Evolutionary conservation across 2,329 filamentous ascomycete species (phyloP), one percentile per base, ranked within the genome.

Genomic region (Fusarium udum): DNA sequence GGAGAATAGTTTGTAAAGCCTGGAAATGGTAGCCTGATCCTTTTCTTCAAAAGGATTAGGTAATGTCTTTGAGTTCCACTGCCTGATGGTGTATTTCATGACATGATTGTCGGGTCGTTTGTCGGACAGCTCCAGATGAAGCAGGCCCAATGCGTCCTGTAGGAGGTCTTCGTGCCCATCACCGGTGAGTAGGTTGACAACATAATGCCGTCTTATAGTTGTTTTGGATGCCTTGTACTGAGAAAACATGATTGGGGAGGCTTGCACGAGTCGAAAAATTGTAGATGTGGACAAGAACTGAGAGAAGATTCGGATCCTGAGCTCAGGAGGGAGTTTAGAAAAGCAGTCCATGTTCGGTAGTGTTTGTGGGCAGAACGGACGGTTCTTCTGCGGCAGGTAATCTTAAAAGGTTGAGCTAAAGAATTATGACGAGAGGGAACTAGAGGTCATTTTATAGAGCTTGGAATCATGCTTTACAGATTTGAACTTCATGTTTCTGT

Each of bases 1-100:
- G 7, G 57, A 49, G 11, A 71, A 59, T 2, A 71, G 34, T 4
- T 32, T 37, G 26, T 55, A 40, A 8, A 75, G 55, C 18, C 62
- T 22, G 5, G 22, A 3, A 10, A 73, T 45, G 20, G 58, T 53
- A 7, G 5, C 16, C 24, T 37, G 9, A 45, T 64, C 32, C 3
- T 39, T 16, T 15, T 31, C 6, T 15, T 60, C 16, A 14, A 72
- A 49, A 3, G 65, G 66, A n/a, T 67, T 26, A 2, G 43, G 51
- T 11, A 73, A 37, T 3, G 14, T 5, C 6, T 64, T 58, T 3
- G 26, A 20, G 1, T 15, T 1, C 45, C 36, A 64, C 16, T 14
- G 40, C 4, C 13, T 18, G 4, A 69, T 20, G 6, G 51, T 31
- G 7, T 12, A n/a, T 15, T 18, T 16, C 31, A 22, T 49, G 10